Percentiles rank a stretch among this genome's conserved stretches.
These are phyloP conservation scores for Phytophthora ohioensis DNA, from an alignment of 352 stramenopile species.

Conservation along the genomic window DNA sequence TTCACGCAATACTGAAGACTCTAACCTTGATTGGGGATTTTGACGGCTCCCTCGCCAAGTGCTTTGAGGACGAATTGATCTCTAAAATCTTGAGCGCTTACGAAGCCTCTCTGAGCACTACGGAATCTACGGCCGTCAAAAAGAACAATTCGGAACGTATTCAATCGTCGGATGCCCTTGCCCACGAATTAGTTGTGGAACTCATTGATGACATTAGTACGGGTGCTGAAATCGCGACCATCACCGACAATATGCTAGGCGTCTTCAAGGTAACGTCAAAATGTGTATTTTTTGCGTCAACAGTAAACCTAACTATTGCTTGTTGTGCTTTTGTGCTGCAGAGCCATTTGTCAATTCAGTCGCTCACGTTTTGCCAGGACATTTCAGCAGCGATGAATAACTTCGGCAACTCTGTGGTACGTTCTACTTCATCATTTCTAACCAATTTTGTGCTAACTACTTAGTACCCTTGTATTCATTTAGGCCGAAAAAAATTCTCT, in stretches of 20 bases:
- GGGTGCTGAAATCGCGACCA: conserved; percentile 73
- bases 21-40: conserved; percentile 87
- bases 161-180: conserved; percentile 42
- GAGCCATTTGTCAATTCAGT: conserved; percentile 84
- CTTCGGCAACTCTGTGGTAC: conserved; percentile 46
- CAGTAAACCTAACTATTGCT: background rate
- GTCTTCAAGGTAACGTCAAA: conserved; percentile 70
- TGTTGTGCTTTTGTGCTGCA: conserved; percentile 20
- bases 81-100: conserved; percentile 79
- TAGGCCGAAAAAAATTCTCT: conserved; percentile 79
- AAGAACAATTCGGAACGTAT: background rate
- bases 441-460: background rate
- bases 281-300: background rate
- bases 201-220: conserved; percentile 71
- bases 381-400: conserved; percentile 49
- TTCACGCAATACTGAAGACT: conserved; percentile 76
- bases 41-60: conserved; percentile 66
- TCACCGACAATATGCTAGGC: conserved; percentile 70
- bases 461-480: background rate
- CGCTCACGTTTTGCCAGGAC: conserved; percentile 65
- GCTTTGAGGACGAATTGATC: conserved; percentile 76
- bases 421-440: background rate
- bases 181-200: conserved; percentile 52
- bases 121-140: conserved; percentile 7
- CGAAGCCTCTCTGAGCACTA: conserved; percentile 50